Conservation (phyloP, 2,329 filamentous ascomycete genomes). For the Tothia fuscella region DNA sequence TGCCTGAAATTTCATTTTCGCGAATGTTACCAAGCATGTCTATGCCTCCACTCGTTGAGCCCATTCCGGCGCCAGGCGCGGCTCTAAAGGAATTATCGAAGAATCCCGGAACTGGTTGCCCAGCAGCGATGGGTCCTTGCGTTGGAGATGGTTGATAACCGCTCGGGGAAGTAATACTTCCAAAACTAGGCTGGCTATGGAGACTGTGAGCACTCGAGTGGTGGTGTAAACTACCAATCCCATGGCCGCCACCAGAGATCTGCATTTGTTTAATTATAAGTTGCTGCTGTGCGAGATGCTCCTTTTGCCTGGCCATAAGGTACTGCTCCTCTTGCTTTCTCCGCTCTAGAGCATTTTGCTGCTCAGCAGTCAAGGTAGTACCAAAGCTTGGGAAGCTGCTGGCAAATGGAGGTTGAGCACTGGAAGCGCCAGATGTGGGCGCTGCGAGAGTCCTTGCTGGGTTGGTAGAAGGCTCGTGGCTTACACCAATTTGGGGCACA, state of each 20-base stretch:
- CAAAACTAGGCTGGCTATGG: constrained; percentile 93
- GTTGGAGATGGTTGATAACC: constrained; percentile 51
- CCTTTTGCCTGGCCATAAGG: constrained; percentile 89
- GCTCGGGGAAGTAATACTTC: constrained; percentile 82
- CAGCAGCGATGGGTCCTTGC: constrained; percentile 39
- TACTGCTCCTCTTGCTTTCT: constrained; percentile 98
- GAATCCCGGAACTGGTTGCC: constrained; percentile 44
- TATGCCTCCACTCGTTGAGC: constrained; percentile 32
- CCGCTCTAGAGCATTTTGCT: constrained; percentile 93
- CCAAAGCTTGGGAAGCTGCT: constrained; percentile 93
- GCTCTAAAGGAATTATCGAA: constrained; percentile 49
- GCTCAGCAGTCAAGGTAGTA: constrained; percentile 88
- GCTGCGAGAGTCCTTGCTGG: constrained; percentile 24
- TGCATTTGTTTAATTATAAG: constrained; percentile 62
- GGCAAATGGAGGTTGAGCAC: constrained; percentile 68
- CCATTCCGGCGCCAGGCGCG: constrained; percentile 27
- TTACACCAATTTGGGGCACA: constrained; percentile 90
- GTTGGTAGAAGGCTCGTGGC: constrained; percentile 61
- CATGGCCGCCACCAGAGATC: constrained; percentile 40
- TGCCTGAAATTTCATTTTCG: constrained; percentile 58
- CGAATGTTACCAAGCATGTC: constrained; percentile 37
- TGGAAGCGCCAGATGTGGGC: constrained; percentile 22
- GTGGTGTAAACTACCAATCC: constrained; percentile 67
- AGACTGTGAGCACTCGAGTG: constrained; percentile 92
- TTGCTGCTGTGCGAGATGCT: constrained; percentile 81